phyloP scores from a whole-genome alignment of 2,329 filamentous ascomycete species.

The Fusarium pilosicola region DNA sequence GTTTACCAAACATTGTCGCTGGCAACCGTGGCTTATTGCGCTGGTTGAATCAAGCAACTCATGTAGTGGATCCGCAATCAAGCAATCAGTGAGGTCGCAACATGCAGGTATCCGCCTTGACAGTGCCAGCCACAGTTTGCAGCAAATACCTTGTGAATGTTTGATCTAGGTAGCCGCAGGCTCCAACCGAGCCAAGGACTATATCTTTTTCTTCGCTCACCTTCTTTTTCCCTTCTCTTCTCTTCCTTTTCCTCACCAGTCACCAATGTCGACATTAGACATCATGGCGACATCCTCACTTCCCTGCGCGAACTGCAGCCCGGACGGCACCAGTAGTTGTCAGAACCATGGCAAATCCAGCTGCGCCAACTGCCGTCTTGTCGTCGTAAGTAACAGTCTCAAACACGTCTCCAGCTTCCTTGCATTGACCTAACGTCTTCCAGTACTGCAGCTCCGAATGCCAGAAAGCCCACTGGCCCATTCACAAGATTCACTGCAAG shows the following conservation, averaged over 20 bases:
- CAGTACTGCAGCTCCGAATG: conserved; percentile 20
- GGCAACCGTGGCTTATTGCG: neutral
- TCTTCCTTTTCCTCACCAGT: no score
- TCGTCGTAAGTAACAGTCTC: neutral
- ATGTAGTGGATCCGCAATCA: neutral
- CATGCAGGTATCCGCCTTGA: no score
- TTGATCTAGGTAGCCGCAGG: neutral
- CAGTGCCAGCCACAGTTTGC: neutral
- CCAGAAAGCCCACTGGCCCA: neutral
- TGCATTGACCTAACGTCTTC: neutral
- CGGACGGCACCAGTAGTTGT: rapidly evolving
- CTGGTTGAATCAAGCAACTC: no score
- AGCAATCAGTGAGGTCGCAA: neutral
- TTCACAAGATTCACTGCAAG: neutral
- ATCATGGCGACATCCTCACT: neutral
- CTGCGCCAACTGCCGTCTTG: neutral
- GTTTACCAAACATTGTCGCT: neutral
- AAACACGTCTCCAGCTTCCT: no score
- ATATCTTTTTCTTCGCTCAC: no score
- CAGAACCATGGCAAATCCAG: neutral
- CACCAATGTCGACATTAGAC: neutral
- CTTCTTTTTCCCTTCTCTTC: no score
- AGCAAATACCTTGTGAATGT: neutral
- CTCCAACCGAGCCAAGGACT: no score
- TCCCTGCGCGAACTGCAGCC: neutral